Conservation (phyloP, 2,329 filamentous ascomycete genomes). For the Fonsecaea monophora region DNA sequence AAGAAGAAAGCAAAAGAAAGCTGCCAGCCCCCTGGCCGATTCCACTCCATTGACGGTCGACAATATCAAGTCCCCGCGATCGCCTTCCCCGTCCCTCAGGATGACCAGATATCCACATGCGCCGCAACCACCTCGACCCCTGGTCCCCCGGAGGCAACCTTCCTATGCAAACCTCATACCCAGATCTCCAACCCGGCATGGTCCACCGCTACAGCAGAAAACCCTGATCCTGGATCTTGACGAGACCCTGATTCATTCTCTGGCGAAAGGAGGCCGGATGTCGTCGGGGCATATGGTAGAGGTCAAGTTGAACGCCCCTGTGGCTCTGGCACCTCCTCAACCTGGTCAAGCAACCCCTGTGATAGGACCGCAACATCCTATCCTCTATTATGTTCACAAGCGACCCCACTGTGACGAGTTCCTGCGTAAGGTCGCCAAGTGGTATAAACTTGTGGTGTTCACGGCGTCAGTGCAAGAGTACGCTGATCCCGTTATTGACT, state of each 20-base stretch:
- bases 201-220: slow-evolving; percentile 68
- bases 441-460: slow-evolving; percentile 97
- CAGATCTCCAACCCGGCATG: slow-evolving; percentile 50
- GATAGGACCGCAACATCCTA: slow-evolving; percentile 87
- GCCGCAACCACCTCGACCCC: slow-evolving; percentile 83
- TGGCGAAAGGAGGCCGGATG: slow-evolving; percentile 95
- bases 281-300: slow-evolving; percentile 99
- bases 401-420: slow-evolving; percentile 97
- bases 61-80: slow-evolving; percentile 91
- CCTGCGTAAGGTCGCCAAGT: slow-evolving; percentile 90
- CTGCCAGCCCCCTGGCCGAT: slow-evolving; percentile 43
- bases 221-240: slow-evolving; percentile 95
- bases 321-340: slow-evolving; percentile 61
- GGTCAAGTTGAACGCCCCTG: slow-evolving; percentile 79
- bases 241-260: slow-evolving; percentile 96
- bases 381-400: slow-evolving; percentile 98
- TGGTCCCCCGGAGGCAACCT: slow-evolving; percentile 86
- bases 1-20: slow-evolving; percentile 60
- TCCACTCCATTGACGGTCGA: slow-evolving; percentile 69
- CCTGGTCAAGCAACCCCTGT: slow-evolving; percentile 46
- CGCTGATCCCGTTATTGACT: slow-evolving; percentile 97
- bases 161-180: slow-evolving; percentile 75
- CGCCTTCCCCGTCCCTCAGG: slow-evolving; percentile 70
- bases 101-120: slow-evolving; percentile 90
- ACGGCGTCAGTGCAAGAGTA: slow-evolving; percentile 98